These are phyloP conservation scores for Fusarium denticulatum DNA, from an alignment of 2,329 filamentous ascomycete species.

Conservation along the genomic window DNA sequence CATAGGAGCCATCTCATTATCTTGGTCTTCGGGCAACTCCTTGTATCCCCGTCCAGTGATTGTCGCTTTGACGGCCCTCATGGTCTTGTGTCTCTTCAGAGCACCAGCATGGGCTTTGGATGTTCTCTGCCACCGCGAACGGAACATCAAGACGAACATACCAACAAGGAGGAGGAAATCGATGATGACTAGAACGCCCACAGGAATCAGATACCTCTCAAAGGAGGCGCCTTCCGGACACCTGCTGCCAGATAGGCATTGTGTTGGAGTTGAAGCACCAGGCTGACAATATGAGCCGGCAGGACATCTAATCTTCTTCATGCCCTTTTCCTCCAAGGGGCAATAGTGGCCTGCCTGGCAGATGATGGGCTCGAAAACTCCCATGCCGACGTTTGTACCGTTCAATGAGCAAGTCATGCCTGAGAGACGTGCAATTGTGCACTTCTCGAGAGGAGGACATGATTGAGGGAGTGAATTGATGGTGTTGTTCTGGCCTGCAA, in stretches of 20 bases:
- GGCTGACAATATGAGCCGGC: constrained; percentile 61
- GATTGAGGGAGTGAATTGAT: constrained; percentile 58
- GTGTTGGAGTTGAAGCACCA: constrained; percentile 58
- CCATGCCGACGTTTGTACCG: constrained; percentile 54
- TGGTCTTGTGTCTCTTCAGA: constrained; percentile 38
- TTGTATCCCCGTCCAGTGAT: constrained; percentile 48
- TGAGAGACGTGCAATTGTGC: constrained; percentile 50
- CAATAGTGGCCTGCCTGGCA: constrained; percentile 62
- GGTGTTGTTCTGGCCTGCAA: constrained; percentile 55
- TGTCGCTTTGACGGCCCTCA: constrained; percentile 44
- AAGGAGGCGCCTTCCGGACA: constrained; percentile 57
- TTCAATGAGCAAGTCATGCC: constrained; percentile 47
- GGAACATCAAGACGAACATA: constrained; percentile 35
- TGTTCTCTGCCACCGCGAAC: constrained; percentile 25
- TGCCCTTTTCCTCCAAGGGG: constrained; percentile 49
- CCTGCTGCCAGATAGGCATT: constrained; percentile 56
- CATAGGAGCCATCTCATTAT: constrained; percentile 51
- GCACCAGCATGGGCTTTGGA: constrained; percentile 20
- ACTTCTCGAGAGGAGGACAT: constrained; percentile 52
- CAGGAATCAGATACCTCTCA: constrained; percentile 56
- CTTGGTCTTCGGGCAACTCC: constrained; percentile 45
- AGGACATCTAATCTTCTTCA: constrained; percentile 55
- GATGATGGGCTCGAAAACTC: constrained; percentile 61
- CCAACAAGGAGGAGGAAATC: constrained; percentile 54
- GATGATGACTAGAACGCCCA: constrained; percentile 54